Base-by-base conservation (phyloP, 805 yeast genomes). In the Candida silvicultrix region DNA sequence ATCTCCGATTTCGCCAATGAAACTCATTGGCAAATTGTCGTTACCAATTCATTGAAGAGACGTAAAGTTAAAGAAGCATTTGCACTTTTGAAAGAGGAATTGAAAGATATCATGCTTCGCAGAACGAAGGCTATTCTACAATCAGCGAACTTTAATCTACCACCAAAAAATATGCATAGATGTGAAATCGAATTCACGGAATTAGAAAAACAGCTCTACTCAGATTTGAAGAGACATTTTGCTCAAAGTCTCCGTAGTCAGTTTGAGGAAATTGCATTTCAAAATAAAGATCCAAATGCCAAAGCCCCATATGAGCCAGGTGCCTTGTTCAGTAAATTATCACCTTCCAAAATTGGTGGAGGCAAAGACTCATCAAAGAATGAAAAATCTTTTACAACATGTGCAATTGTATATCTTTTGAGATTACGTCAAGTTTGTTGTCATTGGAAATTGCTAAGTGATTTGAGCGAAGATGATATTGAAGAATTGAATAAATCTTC, bases 111-210 rank as follows among this genome's bases (percentile, higher is more conserved):
- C n/a, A 69, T 75, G 75, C 52, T 75, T 31, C 61, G 80, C 39
- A 63, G 81, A 37, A 70, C 75, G 8, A 75, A 75, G 51, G 59
- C 53, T 1, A 63, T 72, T 3, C 50, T 76, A 2, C 45, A 50
- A 12, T 43, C 43, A 4, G 50, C 60, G 4, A 49, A 37, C 36
- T 55, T 56, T 48, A 45, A 45, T 32, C 41, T 56, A 16, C 60
- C 60, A 6, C 38, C 49, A 29, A 56, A 56, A 46, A 47, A 49
- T 9, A 46, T 56, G 0, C 47, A 49, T n/a, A 48, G 42, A 22
- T 39, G 48, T 32, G 44, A 44, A 6, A 44, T 69, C 14, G 43
- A 53, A 6, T 65, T 69, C 40, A 41, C 56, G 19, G 43, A 43
- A 6, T 40, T 45, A 31, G 73, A 69, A 43, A 46, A 54, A 19